Evolutionary conservation across 2,329 filamentous ascomycete genomes (phyloP).

Genomic region (Arthrobotrys sphaeroides): DNA sequence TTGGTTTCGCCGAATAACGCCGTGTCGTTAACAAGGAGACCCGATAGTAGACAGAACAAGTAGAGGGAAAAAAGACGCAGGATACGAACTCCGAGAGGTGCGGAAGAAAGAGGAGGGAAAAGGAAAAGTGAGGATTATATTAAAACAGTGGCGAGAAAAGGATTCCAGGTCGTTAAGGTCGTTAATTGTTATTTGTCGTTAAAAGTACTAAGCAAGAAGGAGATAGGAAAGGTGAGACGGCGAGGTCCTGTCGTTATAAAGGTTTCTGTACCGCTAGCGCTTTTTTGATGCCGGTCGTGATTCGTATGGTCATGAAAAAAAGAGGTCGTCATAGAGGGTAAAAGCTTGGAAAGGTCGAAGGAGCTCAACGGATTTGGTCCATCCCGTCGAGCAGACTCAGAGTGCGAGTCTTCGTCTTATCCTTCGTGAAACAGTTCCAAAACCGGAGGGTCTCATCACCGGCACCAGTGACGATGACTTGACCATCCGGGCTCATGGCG

Average conservation of each 20-base stretch:
- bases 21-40: conserved; percentile 43
- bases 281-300: conserved; percentile 28
- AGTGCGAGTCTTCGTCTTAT: conserved; percentile 74
- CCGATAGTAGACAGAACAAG: conserved; percentile 19
- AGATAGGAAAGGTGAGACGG: not conserved
- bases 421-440: conserved; percentile 85
- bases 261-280: conserved; percentile 34
- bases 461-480: conserved; percentile 92
- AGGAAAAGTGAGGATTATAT: conserved; percentile 4
- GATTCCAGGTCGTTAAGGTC: conserved; percentile 40
- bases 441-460: conserved; percentile 96
- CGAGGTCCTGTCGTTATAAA: conserved; percentile 35
- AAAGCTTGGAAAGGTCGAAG: conserved; percentile 1
- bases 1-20: conserved; percentile 51
- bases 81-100: conserved; percentile 31
- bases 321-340: conserved; percentile 21
- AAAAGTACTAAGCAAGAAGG: conserved; percentile 6
- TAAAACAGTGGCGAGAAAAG: conserved; percentile 29
- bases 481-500: conserved; percentile 95
- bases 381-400: conserved; percentile 61
- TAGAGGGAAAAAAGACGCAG: conserved; percentile 7
- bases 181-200: conserved; percentile 43
- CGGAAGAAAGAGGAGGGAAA: conserved; percentile 1
- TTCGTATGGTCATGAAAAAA: conserved; percentile 42
- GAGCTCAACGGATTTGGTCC: conserved; percentile 57